Base-by-base conservation (phyloP, 352 stramenopile genomes). In the Phytophthora sp. region DNA sequence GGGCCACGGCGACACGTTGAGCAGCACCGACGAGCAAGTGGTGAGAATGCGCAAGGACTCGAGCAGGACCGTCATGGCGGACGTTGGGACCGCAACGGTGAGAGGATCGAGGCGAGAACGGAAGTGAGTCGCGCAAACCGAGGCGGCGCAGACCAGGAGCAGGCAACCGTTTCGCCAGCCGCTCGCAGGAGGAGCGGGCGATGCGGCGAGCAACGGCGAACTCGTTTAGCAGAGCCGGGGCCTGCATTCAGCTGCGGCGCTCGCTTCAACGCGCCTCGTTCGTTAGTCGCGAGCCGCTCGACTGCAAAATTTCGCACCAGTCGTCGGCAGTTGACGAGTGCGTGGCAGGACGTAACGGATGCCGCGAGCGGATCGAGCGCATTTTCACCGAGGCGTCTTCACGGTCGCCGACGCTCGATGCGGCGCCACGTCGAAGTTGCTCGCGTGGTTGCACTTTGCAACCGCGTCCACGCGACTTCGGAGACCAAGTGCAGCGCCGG, bases 1-100 rank as follows among this genome's bases (percentile, higher is more conserved):
- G 1, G 66, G 67, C 67, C 63, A 71, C 15, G 70, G 70, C 48
- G 66, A 76, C 9, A 79, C 39, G 51, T 69, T 74, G 34, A 73
- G 66, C 31, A 76, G 38, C 21, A 74, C 56, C 12, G 74, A 73
- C 50, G 67, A 76, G 50, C 66, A 60, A 15, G 66, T 70, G 34
- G 69, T 65, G 51, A 79, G 41, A 6, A 72, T 42, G 24, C 73
- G 67, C 32, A 82, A 26, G 7, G 63, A 56, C 34, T 73, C 49
- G 39, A 81, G 66, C 52, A 76, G 46, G 56, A 80, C 12, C 42
- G 50, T 61, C 60, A 82, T 82, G 28, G 20, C 28, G 37, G 50
- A 32, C 9, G 24, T 39, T 48, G 51, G 26, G 28, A 15, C 12
- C 28, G 64, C 48, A 9, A 49, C 2, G 11, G 18, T 9, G 21